phyloP scores from a whole-genome alignment of 1,284 basidiomycete genomes.

The Hymenochaete sp. region DNA sequence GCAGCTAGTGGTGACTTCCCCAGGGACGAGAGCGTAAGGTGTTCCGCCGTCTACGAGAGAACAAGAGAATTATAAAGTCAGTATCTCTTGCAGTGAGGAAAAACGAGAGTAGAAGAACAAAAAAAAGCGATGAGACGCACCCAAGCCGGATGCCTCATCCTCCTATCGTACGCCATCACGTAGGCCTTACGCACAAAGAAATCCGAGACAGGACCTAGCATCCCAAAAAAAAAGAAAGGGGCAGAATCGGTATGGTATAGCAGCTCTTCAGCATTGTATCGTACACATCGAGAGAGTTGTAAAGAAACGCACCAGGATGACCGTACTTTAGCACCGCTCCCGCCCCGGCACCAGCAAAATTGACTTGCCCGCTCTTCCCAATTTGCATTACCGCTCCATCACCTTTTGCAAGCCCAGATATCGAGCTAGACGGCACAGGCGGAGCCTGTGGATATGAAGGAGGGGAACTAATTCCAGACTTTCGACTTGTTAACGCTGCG shows the following conservation, averaged over 20 bases:
- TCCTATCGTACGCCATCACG: constrained; percentile 84
- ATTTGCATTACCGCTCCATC: constrained; percentile 48
- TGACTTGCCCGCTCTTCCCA: constrained; percentile 31
- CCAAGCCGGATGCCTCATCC: constrained; percentile 89
- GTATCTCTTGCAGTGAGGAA: neutral
- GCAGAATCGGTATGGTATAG: too few relatives aligned
- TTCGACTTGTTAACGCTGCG: constrained; percentile 30
- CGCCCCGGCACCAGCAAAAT: constrained; percentile 24
- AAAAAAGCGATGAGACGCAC: constrained; percentile 33
- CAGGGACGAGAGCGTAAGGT: constrained; percentile 73
- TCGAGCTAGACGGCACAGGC: neutral
- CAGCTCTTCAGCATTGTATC: too few relatives aligned
- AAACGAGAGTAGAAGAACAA: neutral
- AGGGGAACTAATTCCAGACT: neutral
- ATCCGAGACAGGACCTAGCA: constrained; percentile 75
- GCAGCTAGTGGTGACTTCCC: constrained; percentile 38
- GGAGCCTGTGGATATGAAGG: too few relatives aligned
- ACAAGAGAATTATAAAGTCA: neutral
- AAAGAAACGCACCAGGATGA: constrained; percentile 50
- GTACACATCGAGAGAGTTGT: neutral
- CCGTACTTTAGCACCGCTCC: constrained; percentile 56
- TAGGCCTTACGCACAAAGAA: constrained; percentile 75
- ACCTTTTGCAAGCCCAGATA: constrained; percentile 12
- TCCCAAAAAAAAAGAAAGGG: neutral
- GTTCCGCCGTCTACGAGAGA: constrained; percentile 73